phyloP scores from a whole-genome alignment of 768 basidiomycete genomes.

The Aureoboletus auriporus region DNA sequence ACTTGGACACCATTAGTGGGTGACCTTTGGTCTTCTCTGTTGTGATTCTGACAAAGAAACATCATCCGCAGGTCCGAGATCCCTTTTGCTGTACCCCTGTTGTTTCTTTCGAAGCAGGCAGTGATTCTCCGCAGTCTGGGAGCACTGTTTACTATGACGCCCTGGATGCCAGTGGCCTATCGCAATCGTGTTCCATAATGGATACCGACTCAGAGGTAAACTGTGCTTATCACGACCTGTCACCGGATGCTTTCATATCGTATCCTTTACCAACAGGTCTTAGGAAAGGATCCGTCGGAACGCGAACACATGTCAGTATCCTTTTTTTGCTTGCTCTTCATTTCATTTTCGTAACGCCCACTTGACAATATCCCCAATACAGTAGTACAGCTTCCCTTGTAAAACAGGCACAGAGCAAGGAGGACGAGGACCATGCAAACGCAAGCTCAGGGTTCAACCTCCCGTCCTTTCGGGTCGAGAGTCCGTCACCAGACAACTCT shows the following conservation, averaged over 20 bases:
- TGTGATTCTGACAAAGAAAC: constrained; percentile 5
- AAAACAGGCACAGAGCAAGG: constrained; percentile 6
- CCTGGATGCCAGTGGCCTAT: constrained; percentile 14
- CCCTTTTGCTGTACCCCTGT: background rate
- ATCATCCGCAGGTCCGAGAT: constrained; percentile 4
- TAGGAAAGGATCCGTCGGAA: constrained; percentile 7
- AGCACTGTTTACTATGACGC: constrained; percentile 25
- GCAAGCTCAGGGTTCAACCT: constrained; percentile 16
- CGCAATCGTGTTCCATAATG: constrained; percentile 2
- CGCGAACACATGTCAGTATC: constrained; percentile 10
- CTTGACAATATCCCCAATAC: constrained; percentile 8
- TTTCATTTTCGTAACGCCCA: constrained; percentile 7
- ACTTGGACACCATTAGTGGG: constrained; percentile 1
- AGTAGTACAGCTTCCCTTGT: constrained; percentile 2
- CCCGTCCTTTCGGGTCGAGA: constrained; percentile 15
- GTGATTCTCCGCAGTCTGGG: constrained; percentile 8
- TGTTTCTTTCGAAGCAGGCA: background rate
- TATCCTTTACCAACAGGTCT: constrained; percentile 1
- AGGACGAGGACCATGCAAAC: background rate
- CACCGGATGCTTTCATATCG: constrained; percentile 1
- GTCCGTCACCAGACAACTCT: constrained; percentile 11
- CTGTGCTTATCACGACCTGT: background rate
- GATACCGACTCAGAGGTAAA: constrained; percentile 11
- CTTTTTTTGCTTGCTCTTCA: constrained; percentile 4
- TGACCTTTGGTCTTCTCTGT: background rate